Evolutionary conservation across 2,329 filamentous ascomycete genomes (phyloP), one percentile per base, ranked within the genome.

Genomic region (Fusarium nelsonii): DNA sequence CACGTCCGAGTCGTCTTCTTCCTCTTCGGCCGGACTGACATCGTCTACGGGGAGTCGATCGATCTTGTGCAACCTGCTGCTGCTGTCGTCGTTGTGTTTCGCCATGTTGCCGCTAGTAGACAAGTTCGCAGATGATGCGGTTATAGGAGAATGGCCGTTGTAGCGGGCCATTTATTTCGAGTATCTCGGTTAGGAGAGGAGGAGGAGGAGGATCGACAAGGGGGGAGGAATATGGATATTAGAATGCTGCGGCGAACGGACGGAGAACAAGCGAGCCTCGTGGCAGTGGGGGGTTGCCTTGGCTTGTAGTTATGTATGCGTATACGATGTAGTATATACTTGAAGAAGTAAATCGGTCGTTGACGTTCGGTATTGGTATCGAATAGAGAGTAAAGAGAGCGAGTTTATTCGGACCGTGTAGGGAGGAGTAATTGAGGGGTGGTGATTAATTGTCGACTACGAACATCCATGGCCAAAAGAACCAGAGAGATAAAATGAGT

Each of bases 21-120:
- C 72, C 28, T 71, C 68, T 28, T 73, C 71, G 44, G 65, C 63
- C 41, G 63, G 63, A 43, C 63, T 74, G 8, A 54, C 53, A 20
- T 65, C 51, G 33, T 54, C 68, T 6, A 73, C 52, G 5, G 57
- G 52, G 3, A 63, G 58, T 23, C 54, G 44, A n/a, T 61, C 56
- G 20, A 56, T 61, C 11, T 39, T 48, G n/a, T 58, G 62, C 30
- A 41, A 34, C 9, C 36, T 49, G 12, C 15, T 15, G 23, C 23
- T 23, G 23, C 23, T n/a, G 23, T 39, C 23, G 23, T 70, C 55
- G 48, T 33, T 48, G 32, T 45, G 34, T 40, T 69, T 64, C 23
- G 55, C 57, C 32, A 65, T 55, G 16, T 68, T 48, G 43, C 33
- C 44, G 18, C 20, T 37, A 30, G 57, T 26, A 40, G 39, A 18